phyloP scores from a whole-genome alignment of 164 flowering plant species.

The Vitis amurensis region DNA sequence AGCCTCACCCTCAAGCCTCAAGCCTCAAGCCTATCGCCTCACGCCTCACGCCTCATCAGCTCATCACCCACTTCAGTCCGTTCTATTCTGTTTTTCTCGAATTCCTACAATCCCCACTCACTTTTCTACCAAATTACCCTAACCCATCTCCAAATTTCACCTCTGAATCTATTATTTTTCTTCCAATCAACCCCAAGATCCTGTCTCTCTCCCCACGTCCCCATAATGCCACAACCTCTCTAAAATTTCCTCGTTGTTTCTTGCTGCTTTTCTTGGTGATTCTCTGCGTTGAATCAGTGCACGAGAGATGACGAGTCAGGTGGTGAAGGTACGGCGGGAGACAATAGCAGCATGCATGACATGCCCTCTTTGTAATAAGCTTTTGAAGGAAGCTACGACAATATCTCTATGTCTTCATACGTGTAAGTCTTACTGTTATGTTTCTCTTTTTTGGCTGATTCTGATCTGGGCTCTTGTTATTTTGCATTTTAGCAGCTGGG shows the following conservation, averaged over 20 bases:
- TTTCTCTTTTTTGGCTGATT: background rate
- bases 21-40: too few species aligned
- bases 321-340: constrained; percentile 69
- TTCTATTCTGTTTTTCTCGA: background rate
- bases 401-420: constrained; percentile 92
- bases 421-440: constrained; percentile 49
- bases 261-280: background rate
- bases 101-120: constrained; percentile 22
- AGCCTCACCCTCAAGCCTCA: too few species aligned
- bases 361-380: constrained; percentile 82
- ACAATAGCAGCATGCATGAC: constrained; percentile 79
- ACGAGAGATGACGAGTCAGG: constrained; percentile 50
- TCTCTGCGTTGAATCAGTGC: constrained; percentile 6
- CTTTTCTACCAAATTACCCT: constrained; percentile 1
- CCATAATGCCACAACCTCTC: background rate
- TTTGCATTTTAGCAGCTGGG: too few species aligned
- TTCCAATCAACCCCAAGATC: background rate
- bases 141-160: constrained; percentile 20
- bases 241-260: background rate
- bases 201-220: background rate
- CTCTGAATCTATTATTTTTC: constrained; percentile 4
- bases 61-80: too few species aligned
- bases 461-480: background rate
- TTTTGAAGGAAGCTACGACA: constrained; percentile 84
- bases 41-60: too few species aligned